These are phyloP conservation scores for Tetracladium maxilliforme DNA, from an alignment of 2,329 filamentous ascomycete genomes.

Conservation along the genomic window DNA sequence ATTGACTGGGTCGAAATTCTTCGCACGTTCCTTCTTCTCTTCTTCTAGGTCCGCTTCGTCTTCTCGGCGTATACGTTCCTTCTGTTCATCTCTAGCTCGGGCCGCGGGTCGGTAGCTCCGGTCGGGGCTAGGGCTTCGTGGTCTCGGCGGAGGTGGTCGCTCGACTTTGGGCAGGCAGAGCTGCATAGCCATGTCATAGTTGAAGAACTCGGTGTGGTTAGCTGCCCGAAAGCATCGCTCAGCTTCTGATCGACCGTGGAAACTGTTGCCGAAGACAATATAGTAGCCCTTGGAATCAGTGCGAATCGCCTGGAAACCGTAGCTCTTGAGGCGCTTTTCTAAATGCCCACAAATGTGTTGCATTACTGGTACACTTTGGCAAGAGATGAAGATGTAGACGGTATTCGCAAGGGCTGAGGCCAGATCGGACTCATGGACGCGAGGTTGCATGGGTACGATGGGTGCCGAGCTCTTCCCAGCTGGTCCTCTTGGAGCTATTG, in stretches of 20 bases:
- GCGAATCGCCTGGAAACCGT: constrained; percentile 66
- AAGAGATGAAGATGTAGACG: constrained; percentile 73
- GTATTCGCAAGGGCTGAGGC: constrained; percentile 19
- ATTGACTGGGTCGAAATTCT: constrained; percentile 76
- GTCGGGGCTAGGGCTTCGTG: constrained; percentile 25
- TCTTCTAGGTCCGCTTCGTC: constrained; percentile 74
- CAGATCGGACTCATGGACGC: constrained; percentile 20
- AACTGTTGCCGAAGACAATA: constrained; percentile 73
- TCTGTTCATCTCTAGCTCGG: too few relatives aligned
- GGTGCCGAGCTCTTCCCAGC: constrained; percentile 1
- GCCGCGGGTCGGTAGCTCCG: too few relatives aligned
- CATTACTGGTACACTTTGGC: constrained; percentile 75
- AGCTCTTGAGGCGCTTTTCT: constrained; percentile 76
- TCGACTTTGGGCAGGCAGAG: constrained; percentile 44
- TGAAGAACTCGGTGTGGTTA: constrained; percentile 77
- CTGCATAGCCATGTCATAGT: constrained; percentile 85
- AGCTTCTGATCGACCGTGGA: constrained; percentile 63
- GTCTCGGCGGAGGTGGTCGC: constrained; percentile 6
- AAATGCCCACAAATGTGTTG: constrained; percentile 76
- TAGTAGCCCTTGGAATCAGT: constrained; percentile 82
- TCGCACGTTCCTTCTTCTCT: constrained; percentile 76
- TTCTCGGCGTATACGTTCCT: constrained; percentile 52
- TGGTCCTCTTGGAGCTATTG: constrained; percentile 19
- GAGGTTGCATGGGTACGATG: constrained; percentile 3
- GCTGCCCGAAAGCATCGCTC: constrained; percentile 66